phyloP scores from a whole-genome alignment of 371 early-diverging fungal species.

The Apophysomyces sp. region DNA sequence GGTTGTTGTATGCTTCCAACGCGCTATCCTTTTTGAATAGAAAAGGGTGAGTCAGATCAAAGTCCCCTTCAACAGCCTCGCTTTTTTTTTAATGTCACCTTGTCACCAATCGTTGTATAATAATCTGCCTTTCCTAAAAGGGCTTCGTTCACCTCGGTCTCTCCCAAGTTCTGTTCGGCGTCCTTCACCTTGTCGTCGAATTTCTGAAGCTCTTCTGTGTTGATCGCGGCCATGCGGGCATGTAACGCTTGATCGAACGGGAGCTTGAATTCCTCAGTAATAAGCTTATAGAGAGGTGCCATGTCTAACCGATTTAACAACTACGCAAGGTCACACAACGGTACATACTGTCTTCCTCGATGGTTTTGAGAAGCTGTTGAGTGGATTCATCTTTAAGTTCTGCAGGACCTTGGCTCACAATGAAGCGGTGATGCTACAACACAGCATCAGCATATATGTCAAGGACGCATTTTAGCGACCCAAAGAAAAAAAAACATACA shows the following conservation, averaged over 20 bases:
- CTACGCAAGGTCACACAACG: background rate
- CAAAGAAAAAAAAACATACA: slow-evolving; percentile 19
- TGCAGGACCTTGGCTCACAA: slow-evolving; percentile 66
- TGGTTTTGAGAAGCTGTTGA: slow-evolving; percentile 55
- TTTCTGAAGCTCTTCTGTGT: slow-evolving; percentile 70
- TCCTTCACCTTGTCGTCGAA: slow-evolving; percentile 86
- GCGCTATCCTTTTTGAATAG: slow-evolving; percentile 75
- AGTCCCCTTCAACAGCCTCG: background rate
- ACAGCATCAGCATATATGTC: background rate
- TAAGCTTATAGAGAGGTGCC: slow-evolving; percentile 77
- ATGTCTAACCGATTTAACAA: slow-evolving; percentile 58
- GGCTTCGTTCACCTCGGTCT: slow-evolving; percentile 92
- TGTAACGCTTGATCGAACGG: slow-evolving; percentile 56
- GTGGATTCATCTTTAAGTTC: slow-evolving; percentile 62
- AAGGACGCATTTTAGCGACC: background rate
- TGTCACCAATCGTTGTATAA: slow-evolving; percentile 92
- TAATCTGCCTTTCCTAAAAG: slow-evolving; percentile 91
- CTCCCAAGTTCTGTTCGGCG: slow-evolving; percentile 91
- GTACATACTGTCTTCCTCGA: slow-evolving; percentile 73
- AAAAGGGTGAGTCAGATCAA: background rate
- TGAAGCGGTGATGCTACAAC: slow-evolving; percentile 71
- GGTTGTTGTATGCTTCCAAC: slow-evolving; percentile 75
- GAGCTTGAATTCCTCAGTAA: slow-evolving; percentile 65
- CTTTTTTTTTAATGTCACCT: slow-evolving; percentile 50
- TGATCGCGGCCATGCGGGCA: slow-evolving; percentile 60